Conservation (phyloP, 345 rosid species). For the Syzygium aqueum region DNA sequence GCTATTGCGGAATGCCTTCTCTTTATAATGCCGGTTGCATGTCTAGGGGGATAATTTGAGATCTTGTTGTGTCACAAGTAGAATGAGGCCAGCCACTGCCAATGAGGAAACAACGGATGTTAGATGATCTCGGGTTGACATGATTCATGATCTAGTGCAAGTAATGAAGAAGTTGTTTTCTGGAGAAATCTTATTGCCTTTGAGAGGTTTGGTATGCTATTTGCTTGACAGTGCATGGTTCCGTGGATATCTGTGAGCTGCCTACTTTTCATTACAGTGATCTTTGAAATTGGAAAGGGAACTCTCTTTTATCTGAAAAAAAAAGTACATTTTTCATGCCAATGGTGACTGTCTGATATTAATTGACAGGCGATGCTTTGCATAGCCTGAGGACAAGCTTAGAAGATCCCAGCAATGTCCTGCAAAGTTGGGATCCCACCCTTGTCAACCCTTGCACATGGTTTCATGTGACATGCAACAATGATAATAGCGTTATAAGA, state of each 20-base stretch:
- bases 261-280: background rate
- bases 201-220: background rate
- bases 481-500: conserved; percentile 89
- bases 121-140: background rate
- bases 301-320: background rate
- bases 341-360: conserved; percentile 3
- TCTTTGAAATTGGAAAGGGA: background rate
- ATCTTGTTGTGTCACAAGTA: background rate
- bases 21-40: background rate
- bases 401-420: conserved; percentile 81
- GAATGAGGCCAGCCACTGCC: background rate
- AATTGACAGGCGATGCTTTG: conserved; percentile 85
- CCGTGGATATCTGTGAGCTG: background rate
- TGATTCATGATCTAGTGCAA: background rate
- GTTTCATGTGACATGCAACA: conserved; percentile 96
- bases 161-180: background rate
- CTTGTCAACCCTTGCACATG: conserved; percentile 98
- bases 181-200: background rate
- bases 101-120: background rate
- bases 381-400: conserved; percentile 68
- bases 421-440: conserved; percentile 98
- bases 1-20: background rate
- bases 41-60: background rate
- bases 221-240: background rate
- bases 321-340: background rate